Conservation (phyloP, 768 basidiomycete species). For the Antrodiella citrinella region DNA sequence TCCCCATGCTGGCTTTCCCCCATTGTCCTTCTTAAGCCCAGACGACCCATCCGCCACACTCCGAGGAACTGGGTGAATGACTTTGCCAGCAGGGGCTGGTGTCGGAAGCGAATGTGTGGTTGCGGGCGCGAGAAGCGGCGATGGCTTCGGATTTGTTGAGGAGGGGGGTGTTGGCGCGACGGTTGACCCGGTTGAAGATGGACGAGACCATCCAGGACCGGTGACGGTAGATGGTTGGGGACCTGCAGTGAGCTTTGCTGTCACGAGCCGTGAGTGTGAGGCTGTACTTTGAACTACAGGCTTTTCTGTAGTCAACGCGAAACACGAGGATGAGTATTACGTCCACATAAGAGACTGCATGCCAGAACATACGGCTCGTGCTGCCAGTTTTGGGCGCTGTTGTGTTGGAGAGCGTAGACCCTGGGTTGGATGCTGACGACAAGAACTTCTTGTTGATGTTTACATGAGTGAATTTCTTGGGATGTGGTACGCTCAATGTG, state of each 20-base stretch:
- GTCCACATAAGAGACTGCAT: background rate
- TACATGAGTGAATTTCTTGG: slow-evolving; percentile 82
- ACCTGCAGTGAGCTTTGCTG: slow-evolving; percentile 75
- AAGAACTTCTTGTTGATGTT: slow-evolving; percentile 97
- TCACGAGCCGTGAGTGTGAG: slow-evolving; percentile 75
- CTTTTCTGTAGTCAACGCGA: slow-evolving; percentile 36
- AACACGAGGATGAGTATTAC: slow-evolving; percentile 1
- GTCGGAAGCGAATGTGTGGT: slow-evolving; percentile 23
- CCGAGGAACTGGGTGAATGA: slow-evolving; percentile 62
- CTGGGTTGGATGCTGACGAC: slow-evolving; percentile 27
- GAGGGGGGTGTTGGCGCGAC: slow-evolving; percentile 37
- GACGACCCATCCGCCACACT: slow-evolving; percentile 22
- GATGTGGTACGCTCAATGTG: slow-evolving; percentile 34
- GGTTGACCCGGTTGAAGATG: slow-evolving; percentile 65
- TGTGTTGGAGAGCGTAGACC: slow-evolving; percentile 35
- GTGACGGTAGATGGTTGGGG: slow-evolving; percentile 49
- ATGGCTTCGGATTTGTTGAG: slow-evolving; percentile 32
- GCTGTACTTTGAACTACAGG: slow-evolving; percentile 44
- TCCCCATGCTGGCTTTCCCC: slow-evolving; percentile 64
- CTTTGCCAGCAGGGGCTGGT: slow-evolving; percentile 50
- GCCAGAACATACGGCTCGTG: slow-evolving; percentile 39
- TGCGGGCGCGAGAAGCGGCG: slow-evolving; percentile 21
- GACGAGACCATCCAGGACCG: slow-evolving; percentile 70
- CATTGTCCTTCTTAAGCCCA: slow-evolving; percentile 17
- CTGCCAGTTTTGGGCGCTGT: slow-evolving; percentile 42